phyloP scores from a whole-genome alignment of 148 eudicot genomes.

The Polygonum maritimum region DNA sequence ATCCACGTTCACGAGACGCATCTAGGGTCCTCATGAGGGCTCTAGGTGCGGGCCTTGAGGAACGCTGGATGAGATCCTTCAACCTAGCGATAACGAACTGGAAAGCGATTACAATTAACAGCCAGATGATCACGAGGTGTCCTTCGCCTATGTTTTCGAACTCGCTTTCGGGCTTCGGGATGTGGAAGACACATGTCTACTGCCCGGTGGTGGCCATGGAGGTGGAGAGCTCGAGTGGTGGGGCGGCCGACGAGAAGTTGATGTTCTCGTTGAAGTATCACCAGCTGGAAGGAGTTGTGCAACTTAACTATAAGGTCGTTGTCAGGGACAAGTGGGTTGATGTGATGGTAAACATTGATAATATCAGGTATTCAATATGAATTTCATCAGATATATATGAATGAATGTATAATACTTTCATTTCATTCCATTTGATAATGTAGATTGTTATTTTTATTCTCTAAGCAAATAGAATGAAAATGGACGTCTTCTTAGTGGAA shows the following conservation, averaged over 20 bases:
- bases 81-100: conserved; percentile 80
- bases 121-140: neutral
- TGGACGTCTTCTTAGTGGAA: neutral
- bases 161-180: conserved; percentile 1
- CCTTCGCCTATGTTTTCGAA: conserved; percentile 3
- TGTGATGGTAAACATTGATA: conserved; percentile 50
- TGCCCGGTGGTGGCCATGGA: conserved; percentile 10
- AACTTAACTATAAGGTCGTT: conserved; percentile 21
- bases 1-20: conserved; percentile 25
- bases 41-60: conserved; percentile 55
- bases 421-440: neutral
- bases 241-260: conserved; percentile 48
- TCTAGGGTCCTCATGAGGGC: conserved; percentile 45
- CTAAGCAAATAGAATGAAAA: neutral
- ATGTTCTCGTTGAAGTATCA: conserved; percentile 68
- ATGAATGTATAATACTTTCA: neutral
- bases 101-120: conserved; percentile 26
- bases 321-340: conserved; percentile 52
- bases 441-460: neutral
- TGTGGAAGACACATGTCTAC: neutral
- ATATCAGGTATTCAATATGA: conserved; percentile 50
- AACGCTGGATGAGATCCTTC: conserved; percentile 71
- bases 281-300: conserved; percentile 45
- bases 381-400: neutral
- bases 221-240: conserved; percentile 9